phyloP scores from a whole-genome alignment of 306 rosid species.

The Dicorynia guianensis region DNA sequence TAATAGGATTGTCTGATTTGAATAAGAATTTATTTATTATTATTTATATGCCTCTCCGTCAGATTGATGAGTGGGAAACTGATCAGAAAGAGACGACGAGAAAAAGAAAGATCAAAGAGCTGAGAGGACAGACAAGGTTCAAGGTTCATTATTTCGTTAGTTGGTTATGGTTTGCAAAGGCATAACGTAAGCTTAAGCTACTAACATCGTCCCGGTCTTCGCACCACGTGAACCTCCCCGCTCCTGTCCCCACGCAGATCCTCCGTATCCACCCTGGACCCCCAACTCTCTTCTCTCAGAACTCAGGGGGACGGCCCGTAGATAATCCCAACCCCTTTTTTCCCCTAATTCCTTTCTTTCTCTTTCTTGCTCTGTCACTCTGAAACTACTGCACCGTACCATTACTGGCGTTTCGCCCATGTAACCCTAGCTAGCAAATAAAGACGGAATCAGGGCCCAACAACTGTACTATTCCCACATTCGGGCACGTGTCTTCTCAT shows the following conservation, averaged over 20 bases:
- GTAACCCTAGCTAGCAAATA: background rate
- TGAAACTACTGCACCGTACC: background rate
- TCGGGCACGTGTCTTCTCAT: conserved; percentile 56
- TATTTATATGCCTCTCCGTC: conserved; percentile 2
- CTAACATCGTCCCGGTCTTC: conserved; percentile 23
- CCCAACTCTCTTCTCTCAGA: conserved; percentile 7
- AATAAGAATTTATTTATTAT: too few species aligned
- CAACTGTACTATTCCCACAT: conserved; percentile 25
- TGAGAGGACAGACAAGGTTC: background rate
- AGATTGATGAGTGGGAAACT: background rate
- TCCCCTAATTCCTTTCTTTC: too few species aligned
- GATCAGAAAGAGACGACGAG: background rate
- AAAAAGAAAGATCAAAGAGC: background rate
- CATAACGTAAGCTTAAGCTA: background rate
- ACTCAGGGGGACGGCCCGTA: conserved; percentile 5
- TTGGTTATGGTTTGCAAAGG: conserved; percentile 20
- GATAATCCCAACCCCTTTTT: background rate
- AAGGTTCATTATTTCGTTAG: background rate
- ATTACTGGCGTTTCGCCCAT: background rate
- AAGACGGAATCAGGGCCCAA: background rate
- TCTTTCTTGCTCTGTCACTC: background rate
- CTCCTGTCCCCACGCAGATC: conserved; percentile 75
- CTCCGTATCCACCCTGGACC: conserved; percentile 81
- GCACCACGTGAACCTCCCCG: conserved; percentile 70
- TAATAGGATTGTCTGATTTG: too few species aligned